Conservation (phyloP, 495 filamentous ascomycete genomes). For the Xylaria longipes region DNA sequence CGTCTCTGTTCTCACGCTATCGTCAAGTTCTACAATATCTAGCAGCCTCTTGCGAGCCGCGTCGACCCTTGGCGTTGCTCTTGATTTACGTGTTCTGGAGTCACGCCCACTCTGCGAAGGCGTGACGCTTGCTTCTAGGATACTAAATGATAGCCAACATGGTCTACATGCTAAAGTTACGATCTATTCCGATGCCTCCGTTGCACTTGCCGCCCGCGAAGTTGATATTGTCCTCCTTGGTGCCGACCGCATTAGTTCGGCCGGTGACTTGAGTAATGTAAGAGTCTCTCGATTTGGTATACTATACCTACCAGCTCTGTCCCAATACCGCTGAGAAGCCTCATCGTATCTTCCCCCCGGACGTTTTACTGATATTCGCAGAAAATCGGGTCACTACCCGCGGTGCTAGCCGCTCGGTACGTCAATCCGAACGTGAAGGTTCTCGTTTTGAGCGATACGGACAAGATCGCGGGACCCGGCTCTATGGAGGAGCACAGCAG, state of each 20-base stretch:
- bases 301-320: not conserved
- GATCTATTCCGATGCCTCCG: slow-evolving; percentile 67
- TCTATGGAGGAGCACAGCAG: slow-evolving; percentile 40
- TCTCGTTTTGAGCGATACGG: slow-evolving; percentile 62
- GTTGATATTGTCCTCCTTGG: slow-evolving; percentile 66
- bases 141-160: slow-evolving; percentile 46
- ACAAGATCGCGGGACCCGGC: slow-evolving; percentile 63
- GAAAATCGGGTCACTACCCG: slow-evolving; percentile 68
- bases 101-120: slow-evolving; percentile 72
- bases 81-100: slow-evolving; percentile 67
- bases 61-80: slow-evolving; percentile 26
- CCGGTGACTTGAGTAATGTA: slow-evolving; percentile 65
- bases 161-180: slow-evolving; percentile 46
- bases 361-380: slow-evolving; percentile 24
- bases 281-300: slow-evolving; percentile 8
- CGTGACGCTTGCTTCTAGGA: slow-evolving; percentile 56
- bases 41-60: slow-evolving; percentile 37
- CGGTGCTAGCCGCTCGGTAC: slow-evolving; percentile 56
- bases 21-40: slow-evolving; percentile 65
- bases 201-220: slow-evolving; percentile 54
- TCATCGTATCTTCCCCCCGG: not conserved
- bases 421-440: slow-evolving; percentile 52
- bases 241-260: slow-evolving; percentile 64
- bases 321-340: not conserved
- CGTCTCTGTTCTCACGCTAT: slow-evolving; percentile 62